Conservation (phyloP, 352 stramenopile genomes). For the Pythium brassicae region DNA sequence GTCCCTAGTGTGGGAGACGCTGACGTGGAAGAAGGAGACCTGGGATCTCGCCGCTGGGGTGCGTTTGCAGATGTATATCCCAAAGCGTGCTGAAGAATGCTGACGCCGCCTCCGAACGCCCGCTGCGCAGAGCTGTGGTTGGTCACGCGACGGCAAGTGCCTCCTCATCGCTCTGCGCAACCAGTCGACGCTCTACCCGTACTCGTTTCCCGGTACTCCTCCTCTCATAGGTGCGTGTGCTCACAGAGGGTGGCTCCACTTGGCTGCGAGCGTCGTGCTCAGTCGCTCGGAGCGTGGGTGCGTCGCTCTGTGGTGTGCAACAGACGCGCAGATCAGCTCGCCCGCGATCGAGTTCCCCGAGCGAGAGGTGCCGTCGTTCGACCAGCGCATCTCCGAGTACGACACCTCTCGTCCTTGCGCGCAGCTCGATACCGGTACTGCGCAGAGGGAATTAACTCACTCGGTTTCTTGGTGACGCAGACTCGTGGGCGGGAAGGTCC, state of each 20-base stretch:
- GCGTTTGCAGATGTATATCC: conserved; percentile 11
- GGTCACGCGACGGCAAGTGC: conserved; percentile 66
- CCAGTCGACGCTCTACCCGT: conserved; percentile 57
- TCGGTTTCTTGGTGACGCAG: conserved; percentile 15
- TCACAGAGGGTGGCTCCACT: background rate
- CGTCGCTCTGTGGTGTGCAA: background rate
- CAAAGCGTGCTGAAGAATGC: background rate
- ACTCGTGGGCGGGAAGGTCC: conserved; percentile 53
- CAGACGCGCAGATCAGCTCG: conserved; percentile 72
- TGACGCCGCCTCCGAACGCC: too few species aligned
- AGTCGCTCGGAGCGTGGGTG: background rate
- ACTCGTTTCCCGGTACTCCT: conserved; percentile 52
- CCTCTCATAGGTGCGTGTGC: conserved; percentile 50
- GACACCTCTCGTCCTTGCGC: background rate
- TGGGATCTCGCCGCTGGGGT: conserved; percentile 67
- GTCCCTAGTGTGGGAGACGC: conserved; percentile 75
- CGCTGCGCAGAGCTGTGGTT: conserved; percentile 54
- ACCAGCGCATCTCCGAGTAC: conserved; percentile 57
- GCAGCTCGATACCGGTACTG: background rate
- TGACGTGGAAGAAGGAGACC: conserved; percentile 75
- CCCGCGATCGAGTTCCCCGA: conserved; percentile 65
- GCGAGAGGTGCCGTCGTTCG: conserved; percentile 52
- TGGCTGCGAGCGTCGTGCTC: background rate
- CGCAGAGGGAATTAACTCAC: background rate
- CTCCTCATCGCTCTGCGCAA: conserved; percentile 64